Conservation (phyloP, 2,329 filamentous ascomycete species). For the Aspergillus cejpii region DNA sequence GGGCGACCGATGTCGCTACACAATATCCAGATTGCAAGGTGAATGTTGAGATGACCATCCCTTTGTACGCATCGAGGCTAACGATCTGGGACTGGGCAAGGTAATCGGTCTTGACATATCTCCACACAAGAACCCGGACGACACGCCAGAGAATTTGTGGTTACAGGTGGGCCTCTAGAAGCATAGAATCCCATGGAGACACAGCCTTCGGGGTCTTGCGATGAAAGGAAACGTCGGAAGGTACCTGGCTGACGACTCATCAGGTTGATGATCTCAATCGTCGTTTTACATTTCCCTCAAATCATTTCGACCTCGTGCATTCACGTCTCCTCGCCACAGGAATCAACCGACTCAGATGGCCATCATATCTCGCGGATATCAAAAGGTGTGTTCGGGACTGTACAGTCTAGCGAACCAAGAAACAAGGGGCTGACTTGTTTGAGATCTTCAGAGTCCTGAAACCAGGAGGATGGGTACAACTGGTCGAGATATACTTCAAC, state of each 20-base stretch:
- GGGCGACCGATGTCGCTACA: slow-evolving; percentile 63
- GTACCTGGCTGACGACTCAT: slow-evolving; percentile 1
- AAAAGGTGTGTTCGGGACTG: slow-evolving; percentile 40
- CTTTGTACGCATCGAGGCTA: slow-evolving; percentile 12
- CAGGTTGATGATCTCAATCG: slow-evolving; percentile 64
- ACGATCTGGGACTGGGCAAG: slow-evolving; percentile 38
- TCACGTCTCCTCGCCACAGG: slow-evolving; percentile 57
- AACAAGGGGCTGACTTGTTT: slow-evolving; percentile 7
- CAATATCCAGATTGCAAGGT: slow-evolving; percentile 60
- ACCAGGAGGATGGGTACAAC: slow-evolving; percentile 76
- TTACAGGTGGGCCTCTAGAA: slow-evolving; percentile 48
- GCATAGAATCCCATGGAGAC: not conserved
- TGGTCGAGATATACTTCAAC: slow-evolving; percentile 81
- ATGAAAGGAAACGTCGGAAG: not conserved
- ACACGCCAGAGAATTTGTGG: slow-evolving; percentile 59
- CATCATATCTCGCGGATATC: slow-evolving; percentile 68
- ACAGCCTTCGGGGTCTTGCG: not conserved
- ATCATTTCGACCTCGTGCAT: slow-evolving; percentile 76
- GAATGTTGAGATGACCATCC: slow-evolving; percentile 15
- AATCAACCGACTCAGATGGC: slow-evolving; percentile 67
- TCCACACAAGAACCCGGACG: slow-evolving; percentile 61
- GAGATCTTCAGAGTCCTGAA: slow-evolving; percentile 45
- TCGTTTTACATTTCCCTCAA: slow-evolving; percentile 60
- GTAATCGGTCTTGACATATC: slow-evolving; percentile 66
- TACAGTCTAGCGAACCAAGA: not conserved